Conservation (phyloP, 306 rosid genomes). For the Trifolium repens region DNA sequence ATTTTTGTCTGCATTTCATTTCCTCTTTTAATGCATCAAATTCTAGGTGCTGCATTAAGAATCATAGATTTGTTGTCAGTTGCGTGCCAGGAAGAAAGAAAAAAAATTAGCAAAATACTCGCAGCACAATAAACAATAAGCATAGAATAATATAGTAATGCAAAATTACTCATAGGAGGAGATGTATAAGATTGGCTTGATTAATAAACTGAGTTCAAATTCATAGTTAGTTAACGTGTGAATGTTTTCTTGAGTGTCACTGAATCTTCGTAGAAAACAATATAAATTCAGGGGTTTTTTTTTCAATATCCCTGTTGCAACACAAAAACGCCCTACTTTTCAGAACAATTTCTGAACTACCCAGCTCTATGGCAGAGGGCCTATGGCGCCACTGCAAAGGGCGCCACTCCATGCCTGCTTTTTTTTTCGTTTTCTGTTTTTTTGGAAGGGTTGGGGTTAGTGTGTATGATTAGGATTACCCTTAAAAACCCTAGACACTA, state of each 20-base stretch:
- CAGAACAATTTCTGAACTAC: no score
- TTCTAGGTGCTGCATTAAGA: conserved; percentile 66
- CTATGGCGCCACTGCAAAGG: no score
- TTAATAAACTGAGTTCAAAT: conserved; percentile 4
- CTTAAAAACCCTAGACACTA: no score
- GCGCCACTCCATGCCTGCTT: no score
- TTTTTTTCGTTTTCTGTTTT: no score
- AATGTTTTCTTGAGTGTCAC: neutral
- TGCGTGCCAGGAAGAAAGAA: neutral
- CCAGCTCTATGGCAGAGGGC: no score
- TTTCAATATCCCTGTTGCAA: no score
- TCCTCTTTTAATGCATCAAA: conserved; percentile 43
- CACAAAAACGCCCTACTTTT: no score
- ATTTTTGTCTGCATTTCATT: neutral
- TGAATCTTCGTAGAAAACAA: neutral
- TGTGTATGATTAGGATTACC: no score
- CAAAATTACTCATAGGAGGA: neutral
- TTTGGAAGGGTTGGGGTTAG: no score
- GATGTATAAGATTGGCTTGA: neutral
- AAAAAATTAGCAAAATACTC: neutral
- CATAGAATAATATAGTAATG: neutral
- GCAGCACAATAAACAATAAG: neutral
- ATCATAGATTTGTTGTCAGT: conserved; percentile 23
- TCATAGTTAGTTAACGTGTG: neutral
- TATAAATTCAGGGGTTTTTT: neutral